These are phyloP conservation scores for Tylopilus balloui DNA, from an alignment of 768 basidiomycete genomes.

Conservation along the genomic window DNA sequence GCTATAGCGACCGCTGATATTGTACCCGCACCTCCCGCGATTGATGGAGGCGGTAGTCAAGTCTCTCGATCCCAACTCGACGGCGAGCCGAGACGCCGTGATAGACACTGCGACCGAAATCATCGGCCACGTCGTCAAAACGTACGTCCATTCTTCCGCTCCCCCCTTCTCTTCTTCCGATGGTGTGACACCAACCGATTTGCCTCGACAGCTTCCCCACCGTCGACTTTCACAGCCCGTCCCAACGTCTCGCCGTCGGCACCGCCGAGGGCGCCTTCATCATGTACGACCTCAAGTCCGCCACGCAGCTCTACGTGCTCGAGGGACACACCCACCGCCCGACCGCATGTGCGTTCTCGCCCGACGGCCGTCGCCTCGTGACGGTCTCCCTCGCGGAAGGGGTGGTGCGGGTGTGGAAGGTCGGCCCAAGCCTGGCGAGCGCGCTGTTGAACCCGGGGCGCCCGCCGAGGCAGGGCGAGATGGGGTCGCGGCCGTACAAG, in stretches of 20 bases:
- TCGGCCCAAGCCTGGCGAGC: slow-evolving; percentile 83
- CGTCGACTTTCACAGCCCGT: slow-evolving; percentile 86
- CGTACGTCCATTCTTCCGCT: slow-evolving; percentile 43
- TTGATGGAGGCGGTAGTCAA: slow-evolving; percentile 95
- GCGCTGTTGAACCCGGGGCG: slow-evolving; percentile 82
- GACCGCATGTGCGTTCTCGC: slow-evolving; percentile 86
- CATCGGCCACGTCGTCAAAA: slow-evolving; percentile 89
- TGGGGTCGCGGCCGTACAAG: slow-evolving; percentile 84
- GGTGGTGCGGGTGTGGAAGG: slow-evolving; percentile 90
- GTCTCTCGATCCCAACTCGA: slow-evolving; percentile 89
- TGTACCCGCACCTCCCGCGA: slow-evolving; percentile 79
- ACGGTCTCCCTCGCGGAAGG: slow-evolving; percentile 85
- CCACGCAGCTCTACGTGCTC: slow-evolving; percentile 89
- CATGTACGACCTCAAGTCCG: slow-evolving; percentile 96
- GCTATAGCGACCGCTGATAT: slow-evolving; percentile 72
- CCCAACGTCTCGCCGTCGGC: slow-evolving; percentile 88
- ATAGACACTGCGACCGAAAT: slow-evolving; percentile 92
- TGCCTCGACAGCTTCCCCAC: slow-evolving; percentile 66
- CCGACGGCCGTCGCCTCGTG: slow-evolving; percentile 86
- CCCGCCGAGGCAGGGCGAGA: slow-evolving; percentile 84
- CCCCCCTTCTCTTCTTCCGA: neutral
- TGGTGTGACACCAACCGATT: neutral
- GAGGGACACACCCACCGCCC: slow-evolving; percentile 84
- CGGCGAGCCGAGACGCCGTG: slow-evolving; percentile 72
- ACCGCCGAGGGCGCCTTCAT: slow-evolving; percentile 91